Conservation (phyloP, 179 eudicot genomes). For the Heliamphora pulchella region DNA sequence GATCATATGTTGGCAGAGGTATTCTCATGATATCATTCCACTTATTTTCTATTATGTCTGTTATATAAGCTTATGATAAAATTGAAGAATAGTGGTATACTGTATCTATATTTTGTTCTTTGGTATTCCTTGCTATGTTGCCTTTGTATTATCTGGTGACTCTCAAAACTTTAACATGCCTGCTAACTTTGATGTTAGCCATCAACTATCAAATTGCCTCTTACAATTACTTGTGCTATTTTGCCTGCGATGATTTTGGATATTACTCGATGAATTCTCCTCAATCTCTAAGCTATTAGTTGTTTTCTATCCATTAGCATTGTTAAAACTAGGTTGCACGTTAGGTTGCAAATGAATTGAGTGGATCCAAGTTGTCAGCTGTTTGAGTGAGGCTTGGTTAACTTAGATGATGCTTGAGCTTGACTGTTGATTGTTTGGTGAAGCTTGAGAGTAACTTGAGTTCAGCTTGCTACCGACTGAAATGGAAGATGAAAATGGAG, state of each 20-base stretch:
- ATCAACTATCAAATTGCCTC: neutral
- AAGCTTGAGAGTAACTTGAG: neutral
- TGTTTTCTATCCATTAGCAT: neutral
- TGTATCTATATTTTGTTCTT: neutral
- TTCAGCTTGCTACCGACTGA: neutral
- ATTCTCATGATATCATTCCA: constrained; percentile 15
- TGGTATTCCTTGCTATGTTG: neutral
- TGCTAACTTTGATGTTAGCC: neutral
- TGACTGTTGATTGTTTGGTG: no score
- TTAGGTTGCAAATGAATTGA: neutral
- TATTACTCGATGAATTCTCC: neutral
- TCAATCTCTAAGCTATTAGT: neutral
- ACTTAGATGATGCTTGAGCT: constrained; percentile 3
- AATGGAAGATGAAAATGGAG: no score
- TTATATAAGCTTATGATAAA: neutral
- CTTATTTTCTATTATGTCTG: neutral
- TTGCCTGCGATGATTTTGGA: neutral
- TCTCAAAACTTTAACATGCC: neutral
- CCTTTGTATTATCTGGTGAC: neutral
- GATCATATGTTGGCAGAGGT: constrained; percentile 96
- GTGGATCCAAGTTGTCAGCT: neutral
- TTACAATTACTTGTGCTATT: neutral
- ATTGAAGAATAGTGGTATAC: neutral
- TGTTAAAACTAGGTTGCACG: neutral
- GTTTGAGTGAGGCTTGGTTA: neutral